Base-by-base conservation (phyloP, 345 rosid genomes). In the Triadica sebifera region DNA sequence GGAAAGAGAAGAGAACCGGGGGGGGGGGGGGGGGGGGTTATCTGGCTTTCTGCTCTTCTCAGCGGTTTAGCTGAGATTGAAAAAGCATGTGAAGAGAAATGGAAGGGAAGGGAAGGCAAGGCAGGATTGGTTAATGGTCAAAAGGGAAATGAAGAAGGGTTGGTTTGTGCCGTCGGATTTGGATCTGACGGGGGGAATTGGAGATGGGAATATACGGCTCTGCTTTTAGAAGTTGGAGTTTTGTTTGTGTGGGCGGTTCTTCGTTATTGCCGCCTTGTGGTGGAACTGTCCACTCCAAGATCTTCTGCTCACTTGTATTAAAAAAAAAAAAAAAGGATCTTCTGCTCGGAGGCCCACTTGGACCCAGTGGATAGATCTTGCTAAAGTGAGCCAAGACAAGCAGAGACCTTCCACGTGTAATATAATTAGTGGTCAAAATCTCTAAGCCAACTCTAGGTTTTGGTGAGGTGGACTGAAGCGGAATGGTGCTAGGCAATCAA, bases 121-220 rank as follows among this genome's bases (percentile, higher is more conserved):
- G 29, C 4, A 47, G 34, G 22, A 29, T 51, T 45, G 20, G 43
- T 6, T 0, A 4, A 55, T 62, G 6, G 15, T 58, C 63, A 68
- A 47, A 38, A 12, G 34, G 59, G 13, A 5, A 29, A 3, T n/a
- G 39, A 13, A 8, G 70, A 68, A 3, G 74, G 47, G n/a, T 19
- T 29, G 67, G 69, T 52, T 16, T 58, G 22, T 49, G 64, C 84
- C 91, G 88, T 84, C 46, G 25, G 85, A 80, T 80, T 4, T 1
- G 0, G 53, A 84, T 87, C 84, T 0, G 67, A 84, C 84, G 95
- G 90, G 59, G 70, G 71, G 15, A 7, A n/a, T n/a, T 3, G 29
- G 60, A 12, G 67, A 47, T 60, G 34, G 74, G 94, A 87, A 88
- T 77, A 80, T 81, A 79, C 83, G 81, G 85, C 77, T 75, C 1